Conservation (phyloP, 495 filamentous ascomycete genomes). For the Aspergillus ellipticus region DNA sequence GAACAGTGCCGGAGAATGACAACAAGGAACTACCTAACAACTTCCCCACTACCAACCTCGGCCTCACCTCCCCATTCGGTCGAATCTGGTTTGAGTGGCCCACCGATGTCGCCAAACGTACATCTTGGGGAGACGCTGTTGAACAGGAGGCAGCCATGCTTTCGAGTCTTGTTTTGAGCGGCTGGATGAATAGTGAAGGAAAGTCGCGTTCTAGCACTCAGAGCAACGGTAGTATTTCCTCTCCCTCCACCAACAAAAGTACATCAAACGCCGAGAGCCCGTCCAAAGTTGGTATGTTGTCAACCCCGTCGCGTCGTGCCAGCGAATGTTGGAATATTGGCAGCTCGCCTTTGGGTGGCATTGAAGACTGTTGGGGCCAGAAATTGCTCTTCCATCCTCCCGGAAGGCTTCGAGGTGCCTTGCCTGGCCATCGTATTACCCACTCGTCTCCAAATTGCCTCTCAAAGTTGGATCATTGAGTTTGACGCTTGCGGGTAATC, state of each 20-base stretch:
- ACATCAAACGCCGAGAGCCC: background rate
- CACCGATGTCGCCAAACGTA: constrained; percentile 6
- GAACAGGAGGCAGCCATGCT: constrained; percentile 21
- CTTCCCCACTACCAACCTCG: constrained; percentile 12
- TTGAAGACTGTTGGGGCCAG: constrained; percentile 11
- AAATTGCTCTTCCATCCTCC: constrained; percentile 11
- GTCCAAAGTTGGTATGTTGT: constrained; percentile 5
- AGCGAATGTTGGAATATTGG: constrained; percentile 5
- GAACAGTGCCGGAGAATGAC: constrained; percentile 7
- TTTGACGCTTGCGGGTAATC: background rate
- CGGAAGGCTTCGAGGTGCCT: background rate
- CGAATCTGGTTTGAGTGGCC: constrained; percentile 32
- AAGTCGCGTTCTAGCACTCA: background rate
- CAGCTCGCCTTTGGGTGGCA: background rate
- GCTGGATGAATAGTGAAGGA: constrained; percentile 11
- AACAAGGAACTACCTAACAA: constrained; percentile 15
- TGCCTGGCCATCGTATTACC: constrained; percentile 18
- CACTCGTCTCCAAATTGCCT: constrained; percentile 21
- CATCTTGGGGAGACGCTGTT: constrained; percentile 22
- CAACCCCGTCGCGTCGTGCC: constrained; percentile 14
- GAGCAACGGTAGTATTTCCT: background rate
- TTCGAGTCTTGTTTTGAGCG: constrained; percentile 17
- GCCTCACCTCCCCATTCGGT: constrained; percentile 25
- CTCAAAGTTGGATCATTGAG: constrained; percentile 5
- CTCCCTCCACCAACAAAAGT: background rate